Conservation (phyloP, 2,329 filamentous ascomycete species). For the Amylocarpus encephaloides region DNA sequence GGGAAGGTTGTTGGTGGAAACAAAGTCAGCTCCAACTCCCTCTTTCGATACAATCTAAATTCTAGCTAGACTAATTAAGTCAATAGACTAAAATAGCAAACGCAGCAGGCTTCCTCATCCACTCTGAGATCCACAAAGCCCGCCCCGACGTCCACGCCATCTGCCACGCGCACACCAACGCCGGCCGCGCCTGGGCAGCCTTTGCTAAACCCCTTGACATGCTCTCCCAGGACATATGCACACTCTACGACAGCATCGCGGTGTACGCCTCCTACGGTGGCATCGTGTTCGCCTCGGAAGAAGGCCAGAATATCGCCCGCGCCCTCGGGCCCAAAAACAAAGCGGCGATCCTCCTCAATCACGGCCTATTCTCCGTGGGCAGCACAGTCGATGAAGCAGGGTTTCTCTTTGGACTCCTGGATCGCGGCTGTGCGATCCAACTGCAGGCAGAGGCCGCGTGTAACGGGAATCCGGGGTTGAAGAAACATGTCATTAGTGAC, state of each 20-base stretch:
- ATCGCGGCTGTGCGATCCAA: slow-evolving; percentile 63
- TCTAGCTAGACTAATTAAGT: background rate
- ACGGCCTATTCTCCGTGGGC: slow-evolving; percentile 66
- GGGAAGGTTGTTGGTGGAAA: slow-evolving; percentile 62
- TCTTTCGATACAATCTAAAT: background rate
- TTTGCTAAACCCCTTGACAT: slow-evolving; percentile 63
- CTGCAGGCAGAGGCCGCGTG: slow-evolving; percentile 61
- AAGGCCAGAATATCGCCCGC: slow-evolving; percentile 57
- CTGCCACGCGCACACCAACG: slow-evolving; percentile 61
- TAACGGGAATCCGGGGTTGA: slow-evolving; percentile 39
- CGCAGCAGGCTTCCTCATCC: slow-evolving; percentile 63
- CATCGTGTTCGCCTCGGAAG: slow-evolving; percentile 55
- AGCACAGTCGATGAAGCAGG: slow-evolving; percentile 68
- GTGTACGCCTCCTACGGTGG: slow-evolving; percentile 61
- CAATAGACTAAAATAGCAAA: slow-evolving; percentile 49
- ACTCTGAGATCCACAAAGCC: slow-evolving; percentile 61
- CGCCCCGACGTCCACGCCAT: slow-evolving; percentile 59
- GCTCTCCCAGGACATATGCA: slow-evolving; percentile 62
- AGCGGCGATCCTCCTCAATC: slow-evolving; percentile 61
- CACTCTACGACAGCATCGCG: slow-evolving; percentile 57
- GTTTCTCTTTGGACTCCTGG: slow-evolving; percentile 62
- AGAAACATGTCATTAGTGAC: slow-evolving; percentile 48
- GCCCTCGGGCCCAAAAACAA: slow-evolving; percentile 53
- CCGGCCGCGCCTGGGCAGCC: slow-evolving; percentile 61
- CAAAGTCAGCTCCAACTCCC: slow-evolving; percentile 25